These are phyloP conservation scores for Rhynchosporium graminicola DNA, from an alignment of 2,329 filamentous ascomycete species.

Conservation along the genomic window DNA sequence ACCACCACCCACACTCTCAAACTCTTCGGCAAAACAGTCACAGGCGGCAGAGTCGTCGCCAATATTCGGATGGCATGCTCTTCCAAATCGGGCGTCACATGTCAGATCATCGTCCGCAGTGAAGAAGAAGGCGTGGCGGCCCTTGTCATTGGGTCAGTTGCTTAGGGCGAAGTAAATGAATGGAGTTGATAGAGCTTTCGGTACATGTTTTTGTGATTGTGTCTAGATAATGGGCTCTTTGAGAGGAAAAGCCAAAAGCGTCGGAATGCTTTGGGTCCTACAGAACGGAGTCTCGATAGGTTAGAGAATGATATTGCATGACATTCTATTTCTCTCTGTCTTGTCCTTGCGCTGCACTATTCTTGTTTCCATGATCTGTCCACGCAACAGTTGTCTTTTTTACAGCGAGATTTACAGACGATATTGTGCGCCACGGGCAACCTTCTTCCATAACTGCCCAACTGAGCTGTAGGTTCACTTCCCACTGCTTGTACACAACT, in stretches of 20 bases:
- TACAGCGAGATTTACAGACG: too few relatives aligned
- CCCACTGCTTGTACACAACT: too few relatives aligned
- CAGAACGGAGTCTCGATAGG: slow-evolving; percentile 22
- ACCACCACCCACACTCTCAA: slow-evolving; percentile 93
- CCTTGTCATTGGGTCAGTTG: slow-evolving; percentile 80
- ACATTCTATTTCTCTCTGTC: not conserved
- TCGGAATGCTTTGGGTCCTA: slow-evolving; percentile 17
- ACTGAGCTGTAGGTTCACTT: too few relatives aligned
- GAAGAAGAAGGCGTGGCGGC: slow-evolving; percentile 91
- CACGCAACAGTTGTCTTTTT: not conserved
- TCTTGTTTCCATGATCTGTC: not conserved
- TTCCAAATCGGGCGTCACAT: slow-evolving; percentile 88
- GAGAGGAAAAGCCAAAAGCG: slow-evolving; percentile 18
- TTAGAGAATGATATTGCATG: slow-evolving; percentile 19
- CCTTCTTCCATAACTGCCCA: too few relatives aligned
- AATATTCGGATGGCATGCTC: slow-evolving; percentile 92
- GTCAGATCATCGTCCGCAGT: slow-evolving; percentile 88
- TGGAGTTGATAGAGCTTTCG: slow-evolving; percentile 35
- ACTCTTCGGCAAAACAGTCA: slow-evolving; percentile 92
- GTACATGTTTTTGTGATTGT: slow-evolving; percentile 32
- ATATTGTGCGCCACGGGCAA: too few relatives aligned
- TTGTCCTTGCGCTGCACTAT: not conserved
- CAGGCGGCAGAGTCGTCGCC: slow-evolving; percentile 84
- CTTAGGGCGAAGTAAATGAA: slow-evolving; percentile 42
- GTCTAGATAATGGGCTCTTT: slow-evolving; percentile 37